Evolutionary conservation across 2,329 filamentous ascomycete genomes (phyloP).

Genomic region (Pseudogymnoascus sp.): DNA sequence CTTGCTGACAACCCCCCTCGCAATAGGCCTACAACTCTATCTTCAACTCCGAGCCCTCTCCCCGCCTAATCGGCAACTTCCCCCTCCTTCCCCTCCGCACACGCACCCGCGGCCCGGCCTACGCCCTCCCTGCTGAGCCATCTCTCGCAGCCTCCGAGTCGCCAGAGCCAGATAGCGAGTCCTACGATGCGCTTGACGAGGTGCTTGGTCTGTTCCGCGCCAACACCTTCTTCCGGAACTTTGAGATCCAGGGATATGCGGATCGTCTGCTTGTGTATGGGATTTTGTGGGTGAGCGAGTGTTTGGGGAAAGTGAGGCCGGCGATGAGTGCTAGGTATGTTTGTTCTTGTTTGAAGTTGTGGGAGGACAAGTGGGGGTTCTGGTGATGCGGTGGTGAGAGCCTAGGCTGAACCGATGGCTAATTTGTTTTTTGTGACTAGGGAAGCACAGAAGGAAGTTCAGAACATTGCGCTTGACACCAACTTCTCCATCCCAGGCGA

Average conservation of each 20-base stretch:
- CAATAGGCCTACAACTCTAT: slow-evolving; percentile 90
- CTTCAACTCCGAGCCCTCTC: slow-evolving; percentile 75
- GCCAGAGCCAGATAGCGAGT: slow-evolving; percentile 78
- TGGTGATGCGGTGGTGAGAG: background rate
- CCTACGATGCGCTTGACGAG: slow-evolving; percentile 95
- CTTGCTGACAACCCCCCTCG: background rate
- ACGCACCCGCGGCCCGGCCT: slow-evolving; percentile 88
- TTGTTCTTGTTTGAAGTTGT: background rate
- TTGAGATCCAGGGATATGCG: slow-evolving; percentile 94
- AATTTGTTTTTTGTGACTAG: slow-evolving; percentile 21
- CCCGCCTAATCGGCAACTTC: slow-evolving; percentile 72
- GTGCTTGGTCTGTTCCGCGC: slow-evolving; percentile 87
- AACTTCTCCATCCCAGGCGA: slow-evolving; percentile 95
- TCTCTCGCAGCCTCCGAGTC: slow-evolving; percentile 39
- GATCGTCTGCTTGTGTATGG: slow-evolving; percentile 94
- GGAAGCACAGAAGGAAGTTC: slow-evolving; percentile 64
- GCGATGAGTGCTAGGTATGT: slow-evolving; percentile 55
- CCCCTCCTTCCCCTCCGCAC: slow-evolving; percentile 91
- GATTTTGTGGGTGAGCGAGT: slow-evolving; percentile 89
- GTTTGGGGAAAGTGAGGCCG: slow-evolving; percentile 78
- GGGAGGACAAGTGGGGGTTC: background rate
- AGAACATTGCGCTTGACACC: slow-evolving; percentile 81
- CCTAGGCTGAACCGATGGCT: background rate
- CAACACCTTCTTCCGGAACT: slow-evolving; percentile 99
- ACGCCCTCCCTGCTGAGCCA: slow-evolving; percentile 58